Evolutionary conservation across 345 rosid species (phyloP), one percentile per base, ranked within the genome.

Genomic region (Boechera retrofracta): DNA sequence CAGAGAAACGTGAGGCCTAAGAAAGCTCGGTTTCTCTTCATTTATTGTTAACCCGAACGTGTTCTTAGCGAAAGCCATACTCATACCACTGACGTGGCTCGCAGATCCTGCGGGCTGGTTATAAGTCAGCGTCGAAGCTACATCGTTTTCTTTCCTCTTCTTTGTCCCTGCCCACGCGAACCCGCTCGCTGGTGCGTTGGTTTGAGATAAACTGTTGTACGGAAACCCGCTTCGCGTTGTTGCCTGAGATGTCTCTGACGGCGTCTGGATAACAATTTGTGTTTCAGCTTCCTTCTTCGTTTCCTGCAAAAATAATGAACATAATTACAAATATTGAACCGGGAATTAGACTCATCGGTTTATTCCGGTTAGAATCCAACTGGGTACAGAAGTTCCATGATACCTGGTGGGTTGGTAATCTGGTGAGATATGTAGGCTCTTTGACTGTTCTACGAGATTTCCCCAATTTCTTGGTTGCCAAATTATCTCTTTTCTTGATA

Each of bases 81-180:
- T 83, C 64, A 87, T 76, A 47, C 84, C 85, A 69, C 87, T 83
- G 12, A 85, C 38, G 62, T 85, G 85, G 71, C 89, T 86, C 69
- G 67, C 73, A 6, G 83, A 74, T 72, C 80, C 70, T 31, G 67
- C 63, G 5, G 85, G 82, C 26, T 64, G 86, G 47, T 77, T 82
- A 61, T 73, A 86, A 1, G 92, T 86, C 51, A 89, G 47, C 26
- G 89, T 72, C 2, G 91, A 82, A 48, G 54, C 51, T 41, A 78
- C 74, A 66, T 87, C 87, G 57, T 74, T 74, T 33, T 85, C 87
- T 73, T 80, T 78, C 58, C 48, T 81, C 76, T 69, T 86, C 82
- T 84, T 86, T 3, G 85, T 74, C 21, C 77, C 81, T 6, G 86
- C 85, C 92, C 89, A 85, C 21, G 90, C 82, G 28, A 85, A 86